Evolutionary conservation across 192 early-diverging fungal species (phyloP), one percentile per base, ranked within the genome.

Genomic region (Backusella macrospora): DNA sequence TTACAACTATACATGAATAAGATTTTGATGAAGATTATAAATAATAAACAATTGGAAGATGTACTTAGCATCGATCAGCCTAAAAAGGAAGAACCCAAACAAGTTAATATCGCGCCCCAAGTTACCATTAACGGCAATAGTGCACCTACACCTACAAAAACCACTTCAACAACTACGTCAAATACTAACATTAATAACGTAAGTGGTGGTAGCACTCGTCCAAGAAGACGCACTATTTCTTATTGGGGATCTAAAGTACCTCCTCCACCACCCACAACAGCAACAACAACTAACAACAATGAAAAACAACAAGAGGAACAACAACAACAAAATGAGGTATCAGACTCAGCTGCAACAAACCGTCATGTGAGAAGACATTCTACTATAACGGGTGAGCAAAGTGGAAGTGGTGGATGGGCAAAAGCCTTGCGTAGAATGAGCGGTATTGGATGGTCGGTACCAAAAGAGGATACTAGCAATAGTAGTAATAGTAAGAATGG

Each of bases 1-100:
- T 78, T 94, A 65, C 75, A 80, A 71, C 82, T 92, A 15, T 94
- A 94, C 70, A 88, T 94, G 80, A 85, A 91, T 77, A 94, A 92
- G 77, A 93, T 94, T 55, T 80, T 94, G 39, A 81, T 84, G 62
- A 88, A 89, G 77, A 94, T 94, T 79, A 83, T 94, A 74, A 79
- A 87, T 45, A 87, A 85, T 73, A 86, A 83, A 34, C 76, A 79
- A 8, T 52, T 88, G 26, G 79, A 84, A 48, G 80, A 84, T 13
- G 77, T 88, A 37, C 75, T 88, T 2, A 76, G 76, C 38, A 78
- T 78, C 40, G 82, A 83, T 62, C 73, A 73, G 16, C 80, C 80
- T 7, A 78, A 82, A 70, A 59, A 63, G 18, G 71, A 75, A 40
- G 18, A 70, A 6, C n/a, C 62, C 26, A 34, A 40, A 45, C 39